Evolutionary conservation across 768 basidiomycete species (phyloP), one percentile per base, ranked within the genome.

Genomic region (Termitomyces sp.): DNA sequence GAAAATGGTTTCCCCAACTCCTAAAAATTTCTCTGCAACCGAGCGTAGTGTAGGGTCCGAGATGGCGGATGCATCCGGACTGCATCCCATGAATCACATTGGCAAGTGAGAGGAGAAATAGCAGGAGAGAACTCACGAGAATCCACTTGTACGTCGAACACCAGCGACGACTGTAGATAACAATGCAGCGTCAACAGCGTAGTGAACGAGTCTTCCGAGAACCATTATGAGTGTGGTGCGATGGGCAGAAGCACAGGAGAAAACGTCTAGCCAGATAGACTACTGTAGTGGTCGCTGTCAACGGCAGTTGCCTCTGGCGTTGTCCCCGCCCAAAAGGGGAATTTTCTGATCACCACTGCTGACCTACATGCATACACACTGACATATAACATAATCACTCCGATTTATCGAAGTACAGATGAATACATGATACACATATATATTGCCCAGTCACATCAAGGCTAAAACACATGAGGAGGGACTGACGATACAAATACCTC

Each of bases 131-230:
- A 87, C 94, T 73, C 69, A 97, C 95, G 82, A 74, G 75, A 93
- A 94, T 38, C 95, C 95, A 60, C 89, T 95, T 18, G 93, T 88
- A 60, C 92, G 86, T 70, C 87, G 87, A 60, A 98, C 87, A 33
- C 96, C 96, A 41, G 96, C 96, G 43, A 95, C 74, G 7, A 98
- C 82, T 13, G 96, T 93, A 16, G 95, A 95, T 40, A 98, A 64
- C 36, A 98, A 79, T 54, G 92, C 82, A 14, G 88, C 90, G 69
- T 98, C 96, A 49, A 91, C 74, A 28, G 89, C 82, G 66, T 91
- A 94, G 72, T 96, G 95, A 36, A 87, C 73, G 18, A 97, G 71
- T 72, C 85, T 83, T 65, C 92, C 95, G 36, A 91, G 76, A 53
- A 75, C 75, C 79, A 87, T 86, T 65, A 59, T 68, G 48, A 10